phyloP scores from a whole-genome alignment of 768 basidiomycete genomes.

The Auriscalpium vulgare region DNA sequence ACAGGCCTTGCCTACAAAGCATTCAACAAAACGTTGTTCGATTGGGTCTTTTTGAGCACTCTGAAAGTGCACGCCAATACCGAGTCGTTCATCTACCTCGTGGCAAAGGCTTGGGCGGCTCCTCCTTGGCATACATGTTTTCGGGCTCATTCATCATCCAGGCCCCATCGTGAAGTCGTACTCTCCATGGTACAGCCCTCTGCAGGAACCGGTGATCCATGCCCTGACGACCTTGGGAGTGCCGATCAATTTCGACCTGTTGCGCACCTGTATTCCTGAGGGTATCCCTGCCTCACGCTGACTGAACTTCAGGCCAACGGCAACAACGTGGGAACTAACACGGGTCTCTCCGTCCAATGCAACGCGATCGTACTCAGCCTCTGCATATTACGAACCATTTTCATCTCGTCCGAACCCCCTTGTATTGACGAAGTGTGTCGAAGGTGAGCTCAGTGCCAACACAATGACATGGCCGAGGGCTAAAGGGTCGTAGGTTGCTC shows the following conservation, averaged over 20 bases:
- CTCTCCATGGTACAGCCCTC: slow-evolving; percentile 4
- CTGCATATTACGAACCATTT: slow-evolving; percentile 23
- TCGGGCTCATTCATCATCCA: background rate
- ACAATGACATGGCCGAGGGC: background rate
- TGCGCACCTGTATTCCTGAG: background rate
- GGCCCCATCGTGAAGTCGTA: slow-evolving; percentile 16
- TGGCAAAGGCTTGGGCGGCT: slow-evolving; percentile 23
- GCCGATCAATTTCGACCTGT: slow-evolving; percentile 10
- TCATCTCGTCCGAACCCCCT: slow-evolving; percentile 13
- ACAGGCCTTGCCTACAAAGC: background rate
- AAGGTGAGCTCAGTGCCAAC: background rate
- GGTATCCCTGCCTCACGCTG: background rate
- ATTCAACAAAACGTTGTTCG: slow-evolving; percentile 6
- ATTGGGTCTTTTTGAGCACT: slow-evolving; percentile 21
- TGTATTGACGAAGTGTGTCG: background rate
- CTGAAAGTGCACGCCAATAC: slow-evolving; percentile 17
- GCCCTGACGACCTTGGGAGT: slow-evolving; percentile 11
- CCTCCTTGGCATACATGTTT: too few species aligned
- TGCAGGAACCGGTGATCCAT: slow-evolving; percentile 8
- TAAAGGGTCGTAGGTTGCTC: background rate
- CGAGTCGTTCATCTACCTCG: slow-evolving; percentile 16
- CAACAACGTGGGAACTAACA: slow-evolving; percentile 6
- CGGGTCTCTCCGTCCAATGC: slow-evolving; percentile 10
- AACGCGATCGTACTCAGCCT: slow-evolving; percentile 21
- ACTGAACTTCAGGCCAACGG: slow-evolving; percentile 6